Evolutionary conservation across 176 grass and related monocot species (phyloP), one percentile per base, ranked within the genome.

Genomic region (Rhynchospora tenuis): DNA sequence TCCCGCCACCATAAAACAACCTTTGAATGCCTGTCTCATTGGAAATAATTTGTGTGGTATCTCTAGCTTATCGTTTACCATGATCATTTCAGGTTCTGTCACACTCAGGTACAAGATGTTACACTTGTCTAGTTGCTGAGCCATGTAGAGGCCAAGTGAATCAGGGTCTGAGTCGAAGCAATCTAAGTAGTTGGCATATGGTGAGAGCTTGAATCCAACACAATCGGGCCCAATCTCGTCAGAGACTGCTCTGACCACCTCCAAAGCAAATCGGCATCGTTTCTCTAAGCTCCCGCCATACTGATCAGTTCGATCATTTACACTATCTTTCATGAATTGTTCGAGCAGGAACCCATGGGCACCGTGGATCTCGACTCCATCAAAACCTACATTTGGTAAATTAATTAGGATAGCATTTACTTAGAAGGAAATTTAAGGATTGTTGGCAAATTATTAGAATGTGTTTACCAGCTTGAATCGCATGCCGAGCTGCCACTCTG

Each of bases 361-460:
- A 1, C 80, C 82, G 6, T 90, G 89, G 12, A 91, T 88, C 44
- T 94, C 92, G n/a, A 94, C 89, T 29, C 89, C 92, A 8, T 94
- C 89, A 55, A 91, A 94, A 13, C 89, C 87, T 89, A 23, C 59
- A 77, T 12, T 46, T 66, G 0, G 44, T 15, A 33, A n/a, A 47
- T 47, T 47, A 20, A 6, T 22, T 75, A 50, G 11, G 20, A 75
- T 45, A 22, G 20, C 42, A 48, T 75, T 17, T 75, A 47, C 71
- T 20, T 17, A 1, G 15, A n/a, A n/a, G 17, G n/a, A 51, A 75
- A 73, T 2, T n/a, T 43, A 38, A 29, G 15, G 15, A 20, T 62
- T 33, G 63, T 66, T 66, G 63, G 15, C 33, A 28, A 66, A 12
- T 66, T 31, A 17, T 38, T 38, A 38, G 2, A 28, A 66, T 33